A percentile compares a stretch with the other conserved stretches of the same genome.
Evolutionary conservation across 129 eudicot genomes (phyloP).

Genomic region (Flaveria robusta): DNA sequence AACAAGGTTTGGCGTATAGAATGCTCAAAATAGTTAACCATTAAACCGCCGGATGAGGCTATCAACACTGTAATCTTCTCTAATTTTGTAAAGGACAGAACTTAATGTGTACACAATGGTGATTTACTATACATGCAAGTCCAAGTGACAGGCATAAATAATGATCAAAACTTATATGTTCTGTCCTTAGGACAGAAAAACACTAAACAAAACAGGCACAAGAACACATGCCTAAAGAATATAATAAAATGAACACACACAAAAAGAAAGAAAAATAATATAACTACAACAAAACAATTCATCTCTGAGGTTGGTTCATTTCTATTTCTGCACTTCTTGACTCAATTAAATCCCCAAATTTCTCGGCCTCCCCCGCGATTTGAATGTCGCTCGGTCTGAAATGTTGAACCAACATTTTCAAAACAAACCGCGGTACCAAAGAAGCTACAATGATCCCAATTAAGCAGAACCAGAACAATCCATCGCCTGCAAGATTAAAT

Average conservation of each 20-base stretch:
- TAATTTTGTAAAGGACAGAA: background rate
- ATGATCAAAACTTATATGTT: constrained; percentile 40
- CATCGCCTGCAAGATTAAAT: constrained; percentile 53
- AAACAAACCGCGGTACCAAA: constrained; percentile 72
- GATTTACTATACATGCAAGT: constrained; percentile 31
- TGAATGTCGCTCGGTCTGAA: constrained; percentile 69
- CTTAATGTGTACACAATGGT: constrained; percentile 11
- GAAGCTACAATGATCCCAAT: constrained; percentile 56
- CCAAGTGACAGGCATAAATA: constrained; percentile 37
- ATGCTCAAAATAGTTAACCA: background rate
- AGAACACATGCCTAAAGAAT: constrained; percentile 42
- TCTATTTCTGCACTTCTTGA: constrained; percentile 53
- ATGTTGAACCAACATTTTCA: constrained; percentile 49
- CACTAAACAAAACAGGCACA: constrained; percentile 27
- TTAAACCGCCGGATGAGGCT: background rate
- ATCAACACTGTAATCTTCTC: background rate
- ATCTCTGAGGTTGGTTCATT: constrained; percentile 52
- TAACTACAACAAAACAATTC: constrained; percentile 6
- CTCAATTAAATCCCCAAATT: constrained; percentile 42
- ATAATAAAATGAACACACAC: constrained; percentile 20
- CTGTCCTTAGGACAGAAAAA: constrained; percentile 31
- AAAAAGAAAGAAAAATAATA: background rate
- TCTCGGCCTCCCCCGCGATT: constrained; percentile 75
- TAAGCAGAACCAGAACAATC: constrained; percentile 67
- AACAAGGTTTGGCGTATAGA: too few species aligned